phyloP scores from a whole-genome alignment of 768 basidiomycete species.

The Russula olivacea region DNA sequence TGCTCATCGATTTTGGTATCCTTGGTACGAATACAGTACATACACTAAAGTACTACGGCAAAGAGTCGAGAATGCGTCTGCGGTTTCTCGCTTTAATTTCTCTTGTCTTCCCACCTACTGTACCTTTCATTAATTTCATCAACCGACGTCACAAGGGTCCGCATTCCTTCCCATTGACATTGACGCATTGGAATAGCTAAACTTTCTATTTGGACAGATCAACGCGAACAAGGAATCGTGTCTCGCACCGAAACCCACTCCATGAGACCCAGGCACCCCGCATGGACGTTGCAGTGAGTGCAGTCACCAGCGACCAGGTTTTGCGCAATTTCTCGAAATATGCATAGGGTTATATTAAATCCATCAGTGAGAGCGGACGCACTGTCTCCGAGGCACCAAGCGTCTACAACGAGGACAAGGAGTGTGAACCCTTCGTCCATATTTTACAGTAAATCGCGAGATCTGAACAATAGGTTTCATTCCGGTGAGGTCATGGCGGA shows the following conservation, averaged over 20 bases:
- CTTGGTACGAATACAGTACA: conserved; percentile 45
- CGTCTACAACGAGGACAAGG: conserved; percentile 65
- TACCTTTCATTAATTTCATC: background rate
- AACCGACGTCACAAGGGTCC: background rate
- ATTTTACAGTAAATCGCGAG: conserved; percentile 1
- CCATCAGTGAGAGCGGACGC: conserved; percentile 53
- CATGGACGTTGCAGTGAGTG: conserved; percentile 48
- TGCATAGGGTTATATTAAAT: background rate
- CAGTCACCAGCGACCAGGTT: conserved; percentile 49
- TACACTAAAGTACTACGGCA: conserved; percentile 53
- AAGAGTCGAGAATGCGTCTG: conserved; percentile 64
- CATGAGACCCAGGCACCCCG: conserved; percentile 54
- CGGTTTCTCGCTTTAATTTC: background rate
- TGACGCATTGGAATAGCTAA: conserved; percentile 29
- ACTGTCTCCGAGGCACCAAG: conserved; percentile 82
- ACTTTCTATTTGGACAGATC: conserved; percentile 63
- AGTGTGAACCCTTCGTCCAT: conserved; percentile 29
- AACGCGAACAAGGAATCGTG: conserved; percentile 46
- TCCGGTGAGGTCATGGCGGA: conserved; percentile 54
- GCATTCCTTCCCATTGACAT: conserved; percentile 2
- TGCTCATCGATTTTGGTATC: conserved; percentile 69
- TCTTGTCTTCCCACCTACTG: background rate
- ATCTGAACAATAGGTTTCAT: conserved; percentile 4
- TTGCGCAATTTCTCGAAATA: conserved; percentile 49
- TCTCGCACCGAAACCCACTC: conserved; percentile 59